These are phyloP conservation scores for Leishmania tropica DNA, from an alignment of 208 protist species.

Conservation along the genomic window DNA sequence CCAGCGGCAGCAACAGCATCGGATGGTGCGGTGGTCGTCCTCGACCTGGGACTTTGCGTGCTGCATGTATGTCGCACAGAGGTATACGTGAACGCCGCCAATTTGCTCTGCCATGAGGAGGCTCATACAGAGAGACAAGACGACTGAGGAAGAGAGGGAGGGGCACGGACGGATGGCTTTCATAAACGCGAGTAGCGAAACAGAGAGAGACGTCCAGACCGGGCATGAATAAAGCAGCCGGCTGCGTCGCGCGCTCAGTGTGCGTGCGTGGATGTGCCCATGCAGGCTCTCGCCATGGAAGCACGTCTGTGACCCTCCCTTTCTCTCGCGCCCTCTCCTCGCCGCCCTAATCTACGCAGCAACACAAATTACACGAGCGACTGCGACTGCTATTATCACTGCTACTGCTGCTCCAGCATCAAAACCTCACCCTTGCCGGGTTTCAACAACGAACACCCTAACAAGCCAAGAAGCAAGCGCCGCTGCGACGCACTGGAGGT, in stretches of 20 bases:
- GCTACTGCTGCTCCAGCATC: neutral
- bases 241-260: neutral
- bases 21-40: neutral
- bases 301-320: neutral
- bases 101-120: neutral
- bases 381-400: neutral
- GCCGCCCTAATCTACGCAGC: neutral
- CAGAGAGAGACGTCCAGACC: neutral
- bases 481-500: neutral
- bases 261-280: neutral
- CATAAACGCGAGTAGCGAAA: neutral
- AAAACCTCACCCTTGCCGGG: no score
- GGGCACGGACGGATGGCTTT: neutral
- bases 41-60: constrained; percentile 13
- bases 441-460: no score
- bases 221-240: neutral
- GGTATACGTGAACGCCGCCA: constrained; percentile 24
- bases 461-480: neutral
- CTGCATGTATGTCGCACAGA: constrained; percentile 4
- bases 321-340: neutral
- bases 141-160: neutral
- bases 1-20: neutral
- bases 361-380: neutral
- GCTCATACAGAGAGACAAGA: neutral
- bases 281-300: neutral